Evolutionary conservation across 176 grass and related monocot genomes (phyloP), one percentile per base, ranked within the genome.

Genomic region (Phoenix dactylifera): DNA sequence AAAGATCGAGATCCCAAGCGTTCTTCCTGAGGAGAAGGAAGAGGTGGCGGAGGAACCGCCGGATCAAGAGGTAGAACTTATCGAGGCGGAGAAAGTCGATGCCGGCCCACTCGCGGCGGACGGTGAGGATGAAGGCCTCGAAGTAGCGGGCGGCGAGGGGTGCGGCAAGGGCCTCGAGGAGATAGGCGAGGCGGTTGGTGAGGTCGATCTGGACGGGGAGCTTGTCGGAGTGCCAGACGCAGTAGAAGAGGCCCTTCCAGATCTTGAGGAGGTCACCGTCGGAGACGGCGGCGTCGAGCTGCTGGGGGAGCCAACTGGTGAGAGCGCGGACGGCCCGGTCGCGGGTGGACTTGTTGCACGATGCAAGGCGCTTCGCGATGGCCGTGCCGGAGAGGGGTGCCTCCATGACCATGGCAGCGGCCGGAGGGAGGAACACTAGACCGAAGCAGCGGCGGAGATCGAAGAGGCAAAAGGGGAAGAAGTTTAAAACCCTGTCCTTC

Each of bases 201-300:
- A 98, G 84, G 50, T 74, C 61, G 52, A 67, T 67, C 57, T 98
- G 93, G 66, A 82, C 81, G 16, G 76, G 76, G 22, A 84, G 67
- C 72, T 82, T 92, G 66, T 98, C 93, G 25, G 87, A 71, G 81
- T 98, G 93, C 93, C 93, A 92, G 78, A 91, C 85, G 81, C 93
- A 92, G 69, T 84, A 97, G 87, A 97, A 98, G 81, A 98, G 63
- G 22, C 87, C 93, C 84, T 92, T 98, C 93, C 87, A 98, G 75
- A 98, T 80, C 82, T 83, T 92, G 59, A 88, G 65, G 22, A 98
- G 84, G 57, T 86, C 71, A 16, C 67, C 24, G 54, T 69, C 44
- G 59, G 87, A 66, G 52, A 91, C 71, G 54, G 76, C 55, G 18
- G 20, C 14, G 15, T 68, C 29, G 6, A 78, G 26, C 30, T 71